Evolutionary conservation across 208 protist species (phyloP), one percentile per base, ranked within the genome.

Genomic region (Acanthamoeba sp.): DNA sequence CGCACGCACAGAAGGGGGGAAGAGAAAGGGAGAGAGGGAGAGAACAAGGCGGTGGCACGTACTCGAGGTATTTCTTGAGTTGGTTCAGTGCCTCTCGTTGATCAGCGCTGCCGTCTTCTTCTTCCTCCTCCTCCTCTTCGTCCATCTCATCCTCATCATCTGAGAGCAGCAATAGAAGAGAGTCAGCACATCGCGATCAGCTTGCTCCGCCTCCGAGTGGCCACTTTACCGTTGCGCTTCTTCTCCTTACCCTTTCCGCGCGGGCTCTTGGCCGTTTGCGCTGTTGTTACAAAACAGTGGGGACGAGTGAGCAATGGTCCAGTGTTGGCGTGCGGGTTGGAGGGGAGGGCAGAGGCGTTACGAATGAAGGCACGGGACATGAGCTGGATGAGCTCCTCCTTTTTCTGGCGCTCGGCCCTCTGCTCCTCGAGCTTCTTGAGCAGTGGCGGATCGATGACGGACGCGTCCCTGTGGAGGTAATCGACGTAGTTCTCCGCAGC

Each of bases 381-480:
- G 80, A 88, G 80, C n/a, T 29, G 29, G 29, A 40, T n/a, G 50
- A 59, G 80, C 80, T 59, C 29, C 45, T 88, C 42, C 9, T 57
- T 20, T 42, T 59, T 59, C 80, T 88, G 27, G 45, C 80, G 40
- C 45, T 88, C 50, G 45, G 10, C 16, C 29, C 27, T 7, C 42
- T 92, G 55, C 57, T 92, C 87, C 57, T 92, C 87, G 38, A 92
- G 24, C 87, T 38, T 66, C 52, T 36, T 69, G 57, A 92, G 18
- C 20, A 92, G 34, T 24, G 87, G 57, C 16, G 87, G 87, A 3
- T 92, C 87, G 32, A 92, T 52, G 22, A 76, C 38, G 27, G 29
- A 22, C 22, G 87, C 87, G 57, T 92, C 87, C 10, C 10, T 36
- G 24, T 92, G 87, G 10, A 92, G 36, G 57, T 76, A 92, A 27